Base-by-base conservation (phyloP, 805 yeast species). In the Metschnikowia drakensbergensis region DNA sequence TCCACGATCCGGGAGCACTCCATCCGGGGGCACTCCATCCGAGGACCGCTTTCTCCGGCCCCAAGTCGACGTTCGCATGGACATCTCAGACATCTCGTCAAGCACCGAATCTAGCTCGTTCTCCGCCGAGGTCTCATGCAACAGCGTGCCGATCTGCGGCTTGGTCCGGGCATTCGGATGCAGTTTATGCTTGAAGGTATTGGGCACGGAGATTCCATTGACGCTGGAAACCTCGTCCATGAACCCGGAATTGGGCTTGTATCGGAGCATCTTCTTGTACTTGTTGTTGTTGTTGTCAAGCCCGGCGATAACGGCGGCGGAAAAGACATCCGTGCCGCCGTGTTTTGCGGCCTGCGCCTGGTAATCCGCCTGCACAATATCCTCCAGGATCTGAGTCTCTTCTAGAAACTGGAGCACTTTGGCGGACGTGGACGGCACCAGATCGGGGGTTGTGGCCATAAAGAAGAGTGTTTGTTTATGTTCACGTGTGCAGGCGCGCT, bases 361-460 rank as follows among this genome's bases (percentile, higher is more conserved):
- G 9, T 6, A 9, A n/a, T n/a, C 6, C n/a, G 29, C 29, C 36
- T 30, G 30, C 9, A 30, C 33, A 45, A 49, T 42, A 3, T 31
- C 47, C 11, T 45, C 54, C 17, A 55, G 50, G 22, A 67, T 46
- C 29, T 62, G 64, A 0, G 73, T 67, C 32, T 65, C 65, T 44
- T 53, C 54, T 5, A 67, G 64, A 48, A 54, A 68, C 40, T 55
- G 58, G 40, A 57, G 52, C 47, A 68, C 63, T 37, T 63, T 59
- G 42, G 55, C 61, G 2, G 63, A 57, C 6, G 67, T 60, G 26
- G 67, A 56, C 25, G 54, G 43, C 25, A 36, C 77, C 86, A 25
- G 71, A 81, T 28, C 89, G 97, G 97, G 83, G 90, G 89, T 58
- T 81, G 37, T 22, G 41, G 45, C 37, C 34, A 45, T 28, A 34